These are phyloP conservation scores for Phytophthora foliorum DNA, from an alignment of 352 stramenopile species.

Conservation along the genomic window DNA sequence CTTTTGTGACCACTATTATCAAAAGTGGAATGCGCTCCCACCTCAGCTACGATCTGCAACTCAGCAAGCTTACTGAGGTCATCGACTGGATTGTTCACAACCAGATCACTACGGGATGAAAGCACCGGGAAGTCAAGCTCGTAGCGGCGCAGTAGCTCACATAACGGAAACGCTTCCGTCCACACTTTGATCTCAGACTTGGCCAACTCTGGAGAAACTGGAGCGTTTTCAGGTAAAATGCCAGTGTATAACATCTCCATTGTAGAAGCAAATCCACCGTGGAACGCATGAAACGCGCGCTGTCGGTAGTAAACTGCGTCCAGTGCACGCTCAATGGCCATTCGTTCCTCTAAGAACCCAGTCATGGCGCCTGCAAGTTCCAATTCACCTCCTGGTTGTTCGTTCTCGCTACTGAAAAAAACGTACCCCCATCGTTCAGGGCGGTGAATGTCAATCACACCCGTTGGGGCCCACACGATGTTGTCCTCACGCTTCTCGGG, in stretches of 20 bases:
- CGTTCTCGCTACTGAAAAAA: slow-evolving; percentile 61
- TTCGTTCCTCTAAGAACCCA: slow-evolving; percentile 56
- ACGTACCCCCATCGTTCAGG: slow-evolving; percentile 80
- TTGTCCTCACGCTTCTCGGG: slow-evolving; percentile 64
- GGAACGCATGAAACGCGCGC: slow-evolving; percentile 49
- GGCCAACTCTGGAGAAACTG: not conserved
- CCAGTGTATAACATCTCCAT: slow-evolving; percentile 53
- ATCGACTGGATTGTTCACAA: not conserved
- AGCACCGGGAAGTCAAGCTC: slow-evolving; percentile 49
- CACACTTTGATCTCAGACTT: slow-evolving; percentile 4
- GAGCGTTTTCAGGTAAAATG: not conserved
- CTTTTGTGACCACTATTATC: slow-evolving; percentile 1
- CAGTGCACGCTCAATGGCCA: slow-evolving; percentile 67
- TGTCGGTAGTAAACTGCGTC: slow-evolving; percentile 81
- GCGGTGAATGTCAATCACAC: slow-evolving; percentile 81
- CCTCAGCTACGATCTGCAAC: not conserved
- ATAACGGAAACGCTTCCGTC: slow-evolving; percentile 36
- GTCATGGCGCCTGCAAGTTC: slow-evolving; percentile 48
- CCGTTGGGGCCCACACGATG: slow-evolving; percentile 80
- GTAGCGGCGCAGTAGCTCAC: slow-evolving; percentile 41
- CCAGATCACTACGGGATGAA: slow-evolving; percentile 20
- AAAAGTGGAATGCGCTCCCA: not conserved
- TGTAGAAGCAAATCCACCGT: slow-evolving; percentile 53
- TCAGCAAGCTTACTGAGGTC: not conserved
- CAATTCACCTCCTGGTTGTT: slow-evolving; percentile 48